Percentiles rank a stretch among this genome's conserved stretches.
Evolutionary conservation across 805 yeast species (phyloP).

Genomic region (Schizosaccharomyces lindneri): DNA sequence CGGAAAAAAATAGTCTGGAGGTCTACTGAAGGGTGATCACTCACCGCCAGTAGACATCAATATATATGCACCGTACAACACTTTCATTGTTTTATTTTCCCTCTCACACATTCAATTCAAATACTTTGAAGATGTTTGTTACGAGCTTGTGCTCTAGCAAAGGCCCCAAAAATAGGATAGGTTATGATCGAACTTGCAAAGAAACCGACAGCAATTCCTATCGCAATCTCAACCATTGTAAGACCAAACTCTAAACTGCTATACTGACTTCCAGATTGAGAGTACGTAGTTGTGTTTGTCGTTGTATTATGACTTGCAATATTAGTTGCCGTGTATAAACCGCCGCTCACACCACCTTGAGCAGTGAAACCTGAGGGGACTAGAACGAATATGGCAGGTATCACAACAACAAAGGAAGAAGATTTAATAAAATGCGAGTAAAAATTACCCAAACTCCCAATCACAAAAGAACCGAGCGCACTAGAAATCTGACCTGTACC

Average conservation of each 20-base stretch:
- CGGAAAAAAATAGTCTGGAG: no score
- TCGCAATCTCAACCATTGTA: constrained; percentile 76
- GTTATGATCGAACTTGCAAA: background rate
- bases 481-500: constrained; percentile 65
- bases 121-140: no score
- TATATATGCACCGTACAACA: no score
- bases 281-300: constrained; percentile 5
- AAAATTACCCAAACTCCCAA: constrained; percentile 68
- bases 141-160: no score
- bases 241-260: constrained; percentile 27
- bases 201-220: constrained; percentile 41
- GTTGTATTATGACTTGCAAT: constrained; percentile 9
- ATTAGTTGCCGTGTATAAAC: constrained; percentile 24
- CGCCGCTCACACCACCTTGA: constrained; percentile 61
- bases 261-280: constrained; percentile 3
- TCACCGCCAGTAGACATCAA: no score
- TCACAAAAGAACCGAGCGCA: constrained; percentile 71
- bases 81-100: no score
- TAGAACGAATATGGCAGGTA: constrained; percentile 83
- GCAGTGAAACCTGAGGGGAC: constrained; percentile 91
- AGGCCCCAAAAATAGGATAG: background rate
- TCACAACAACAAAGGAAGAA: constrained; percentile 82
- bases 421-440: constrained; percentile 47
- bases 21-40: no score
- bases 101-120: no score